phyloP scores from a whole-genome alignment of 2,329 filamentous ascomycete species.

The Coniella vitis region DNA sequence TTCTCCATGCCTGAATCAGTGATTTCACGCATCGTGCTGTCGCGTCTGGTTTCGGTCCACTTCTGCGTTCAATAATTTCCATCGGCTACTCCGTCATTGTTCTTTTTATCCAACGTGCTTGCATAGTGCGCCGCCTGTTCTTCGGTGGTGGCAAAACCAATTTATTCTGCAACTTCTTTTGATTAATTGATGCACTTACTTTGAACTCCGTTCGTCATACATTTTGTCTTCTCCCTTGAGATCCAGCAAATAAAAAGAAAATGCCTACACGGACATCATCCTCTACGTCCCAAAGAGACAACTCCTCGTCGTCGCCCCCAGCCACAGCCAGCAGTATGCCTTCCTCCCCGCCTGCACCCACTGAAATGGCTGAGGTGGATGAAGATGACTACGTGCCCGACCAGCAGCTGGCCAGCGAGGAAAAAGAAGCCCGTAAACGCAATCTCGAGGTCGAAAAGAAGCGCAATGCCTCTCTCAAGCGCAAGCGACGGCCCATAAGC shows the following conservation, averaged over 20 bases:
- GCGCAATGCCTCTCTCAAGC: slow-evolving; percentile 32
- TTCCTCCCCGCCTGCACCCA: slow-evolving; percentile 29
- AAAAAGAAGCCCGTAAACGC: slow-evolving; percentile 37
- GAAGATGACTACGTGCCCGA: slow-evolving; percentile 19
- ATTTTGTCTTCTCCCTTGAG: not conserved
- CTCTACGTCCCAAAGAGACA: not conserved
- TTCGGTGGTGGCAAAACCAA: not conserved
- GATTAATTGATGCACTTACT: no score
- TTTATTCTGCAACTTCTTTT: no score
- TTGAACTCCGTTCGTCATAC: no score
- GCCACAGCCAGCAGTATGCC: slow-evolving; percentile 25
- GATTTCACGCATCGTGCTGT: no score
- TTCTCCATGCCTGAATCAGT: no score
- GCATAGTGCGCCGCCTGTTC: not conserved
- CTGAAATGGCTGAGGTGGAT: slow-evolving; percentile 19
- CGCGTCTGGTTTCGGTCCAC: no score
- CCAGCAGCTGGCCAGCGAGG: slow-evolving; percentile 30
- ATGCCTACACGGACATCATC: slow-evolving; percentile 8
- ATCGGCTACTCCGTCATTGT: no score
- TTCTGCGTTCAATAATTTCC: no score
- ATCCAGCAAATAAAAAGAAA: not conserved
- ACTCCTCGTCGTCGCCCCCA: not conserved
- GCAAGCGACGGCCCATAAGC: slow-evolving; percentile 42
- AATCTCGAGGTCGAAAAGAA: slow-evolving; percentile 45
- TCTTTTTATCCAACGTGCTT: not conserved